phyloP scores from a whole-genome alignment of 106 monocot genomes.

The Vanilla planifolia region DNA sequence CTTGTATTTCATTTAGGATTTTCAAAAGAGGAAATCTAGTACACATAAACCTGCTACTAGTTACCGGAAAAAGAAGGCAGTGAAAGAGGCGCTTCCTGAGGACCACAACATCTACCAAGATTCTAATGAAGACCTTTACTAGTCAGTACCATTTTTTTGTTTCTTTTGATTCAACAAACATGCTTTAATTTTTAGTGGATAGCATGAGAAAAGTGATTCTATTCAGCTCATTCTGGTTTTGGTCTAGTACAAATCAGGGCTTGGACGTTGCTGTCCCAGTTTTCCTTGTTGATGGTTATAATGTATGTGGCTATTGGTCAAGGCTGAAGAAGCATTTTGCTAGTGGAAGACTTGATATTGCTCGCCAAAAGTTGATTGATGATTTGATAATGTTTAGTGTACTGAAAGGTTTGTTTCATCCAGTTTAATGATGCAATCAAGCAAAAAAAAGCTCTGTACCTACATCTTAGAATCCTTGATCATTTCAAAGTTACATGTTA shows the following conservation, averaged over 20 bases:
- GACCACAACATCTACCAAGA: slow-evolving; percentile 65
- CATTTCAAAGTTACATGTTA: too few species aligned
- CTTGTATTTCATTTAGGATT: slow-evolving; percentile 38
- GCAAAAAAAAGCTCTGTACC: too few species aligned
- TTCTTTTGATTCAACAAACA: slow-evolving; percentile 7
- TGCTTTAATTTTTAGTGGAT: not conserved
- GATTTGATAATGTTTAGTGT: slow-evolving; percentile 78
- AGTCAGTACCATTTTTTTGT: slow-evolving; percentile 41
- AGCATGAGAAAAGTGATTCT: slow-evolving; percentile 3
- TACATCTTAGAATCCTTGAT: too few species aligned
- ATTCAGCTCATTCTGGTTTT: slow-evolving; percentile 21
- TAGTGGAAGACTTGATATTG: slow-evolving; percentile 73
- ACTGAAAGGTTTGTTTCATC: slow-evolving; percentile 59
- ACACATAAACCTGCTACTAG: slow-evolving; percentile 63
- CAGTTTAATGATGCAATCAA: too few species aligned
- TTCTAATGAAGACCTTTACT: slow-evolving; percentile 57
- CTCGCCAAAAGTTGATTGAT: slow-evolving; percentile 83
- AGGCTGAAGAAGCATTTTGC: slow-evolving; percentile 91
- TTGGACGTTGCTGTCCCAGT: slow-evolving; percentile 72
- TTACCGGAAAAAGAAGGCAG: slow-evolving; percentile 87
- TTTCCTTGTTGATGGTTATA: slow-evolving; percentile 93
- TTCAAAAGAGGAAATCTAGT: slow-evolving; percentile 47
- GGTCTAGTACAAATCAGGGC: slow-evolving; percentile 71
- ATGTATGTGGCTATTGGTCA: slow-evolving; percentile 95
- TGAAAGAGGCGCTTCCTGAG: slow-evolving; percentile 71